Conservation (phyloP, 2,329 filamentous ascomycete species). For the Trichophyton verrucosum region DNA sequence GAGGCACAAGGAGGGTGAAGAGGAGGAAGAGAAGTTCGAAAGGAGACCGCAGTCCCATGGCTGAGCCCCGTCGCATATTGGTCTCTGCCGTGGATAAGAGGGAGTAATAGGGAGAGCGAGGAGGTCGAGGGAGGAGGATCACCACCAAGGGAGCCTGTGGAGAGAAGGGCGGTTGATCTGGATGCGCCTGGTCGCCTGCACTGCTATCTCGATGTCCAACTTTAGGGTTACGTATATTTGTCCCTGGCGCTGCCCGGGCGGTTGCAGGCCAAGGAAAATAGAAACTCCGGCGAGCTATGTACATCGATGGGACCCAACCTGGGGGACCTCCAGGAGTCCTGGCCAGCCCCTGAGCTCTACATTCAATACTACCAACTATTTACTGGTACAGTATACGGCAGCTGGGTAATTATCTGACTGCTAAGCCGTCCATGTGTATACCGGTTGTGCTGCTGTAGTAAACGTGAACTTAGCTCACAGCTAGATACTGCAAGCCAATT, state of each 20-base stretch:
- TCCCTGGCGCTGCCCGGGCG: not conserved
- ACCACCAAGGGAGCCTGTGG: not conserved
- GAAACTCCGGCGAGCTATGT: not conserved
- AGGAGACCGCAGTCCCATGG: conserved; percentile 6
- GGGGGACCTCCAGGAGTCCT: no score
- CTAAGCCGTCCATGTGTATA: no score
- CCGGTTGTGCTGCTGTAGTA: no score
- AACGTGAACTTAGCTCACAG: no score
- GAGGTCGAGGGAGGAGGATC: not conserved
- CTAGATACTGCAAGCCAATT: no score
- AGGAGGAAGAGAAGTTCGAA: conserved; percentile 9
- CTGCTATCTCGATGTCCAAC: not conserved
- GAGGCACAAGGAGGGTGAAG: conserved; percentile 7
- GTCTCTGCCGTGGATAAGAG: not conserved
- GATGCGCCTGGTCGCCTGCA: not conserved
- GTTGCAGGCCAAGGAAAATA: not conserved
- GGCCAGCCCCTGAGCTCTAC: no score
- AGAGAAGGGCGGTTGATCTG: not conserved
- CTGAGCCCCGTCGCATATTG: conserved; percentile 4
- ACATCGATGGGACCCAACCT: no score
- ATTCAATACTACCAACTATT: not conserved
- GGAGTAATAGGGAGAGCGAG: not conserved
- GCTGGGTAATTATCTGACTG: no score
- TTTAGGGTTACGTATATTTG: not conserved
- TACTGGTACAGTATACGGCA: no score